Base-by-base conservation (phyloP, 225 moss, liverwort and hornwort species). In the Straminergon stramineum region DNA sequence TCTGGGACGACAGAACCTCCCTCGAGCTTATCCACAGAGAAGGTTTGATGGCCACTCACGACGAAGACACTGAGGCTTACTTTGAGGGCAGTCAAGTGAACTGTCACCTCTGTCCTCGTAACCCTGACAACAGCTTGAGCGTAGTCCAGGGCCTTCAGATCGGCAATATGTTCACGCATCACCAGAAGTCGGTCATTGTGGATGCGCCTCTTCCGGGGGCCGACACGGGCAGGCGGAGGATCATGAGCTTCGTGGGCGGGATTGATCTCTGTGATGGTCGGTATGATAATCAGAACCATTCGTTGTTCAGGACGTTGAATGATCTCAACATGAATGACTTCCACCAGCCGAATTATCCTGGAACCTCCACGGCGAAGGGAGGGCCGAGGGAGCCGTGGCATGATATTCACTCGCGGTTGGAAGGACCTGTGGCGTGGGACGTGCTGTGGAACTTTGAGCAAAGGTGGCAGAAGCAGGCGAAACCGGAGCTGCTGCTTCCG, bases 361-460 rank as follows among this genome's bases (percentile, higher is more conserved):
- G 75, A 31, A 63, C 89, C 18, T 53, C 93, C 10, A 78, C 82
- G 10, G 93, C 90, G 20, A 89, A 84, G 45, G 98, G 97, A 53
- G 97, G 98, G 5, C 97, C 98, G 26, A 93, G 98, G 32, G 97
- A 97, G 89, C 98, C 98, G 17, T 98, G 98, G 98, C 98, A 98
- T 70, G 98, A 98, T 28, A 98, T 98, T 62, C 98, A 98, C 77
- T 87, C 91, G 55, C 67, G 86, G 37, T 27, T 98, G 17, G 98
- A 98, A 84, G 98, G 98, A 9, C 87, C 90, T 4, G 87, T 95
- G 28, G 98, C 98, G 13, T 98, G 98, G 98, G 98, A 98, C 85
- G 87, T 98, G 26, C 93, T 98, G 17, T 96, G 92, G 89, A 98
- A 98, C 56, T 98, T 98, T 48, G 98, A 98, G 69, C 95, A 96